Evolutionary conservation across 2,329 filamentous ascomycete species (phyloP), one percentile per base, ranked within the genome.

Genomic region (Cercospora nicotianae): DNA sequence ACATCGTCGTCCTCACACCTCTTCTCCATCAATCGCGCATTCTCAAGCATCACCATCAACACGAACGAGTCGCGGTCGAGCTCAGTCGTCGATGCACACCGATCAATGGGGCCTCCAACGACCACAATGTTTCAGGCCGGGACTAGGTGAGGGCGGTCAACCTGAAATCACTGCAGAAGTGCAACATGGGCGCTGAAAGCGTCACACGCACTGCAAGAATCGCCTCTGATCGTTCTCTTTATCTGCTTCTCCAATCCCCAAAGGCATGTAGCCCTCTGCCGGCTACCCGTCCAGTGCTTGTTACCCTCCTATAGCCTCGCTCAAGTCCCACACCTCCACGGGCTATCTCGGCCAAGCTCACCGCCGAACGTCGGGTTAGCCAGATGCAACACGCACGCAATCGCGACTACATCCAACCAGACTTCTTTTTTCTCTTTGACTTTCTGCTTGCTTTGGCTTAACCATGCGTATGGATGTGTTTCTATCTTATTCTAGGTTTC

Each of bases 281-380:
- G 59, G 3, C 36, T n/a, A 48, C 18, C n/a, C 18, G 45, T 48
- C 9, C 45, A 57, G 13, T 39, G 33, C 33, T 39, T 39, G 33
- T 39, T 16, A 0, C 33, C 33, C 33, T 39, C 18, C 42, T 51
- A 33, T 18, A 53, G 36, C 59, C 26, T 61, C 36, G 20, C 59
- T 5, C 36, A 61, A n/a, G 39, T 63, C 60, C 60, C 60, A 63
- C 60, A 30, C 26, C 26, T 45, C 42, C 42, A 30, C 60, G 60
- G 26, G 60, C 60, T 63, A 63, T 63, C 60, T 53, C 60, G 60
- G 60, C 60, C 60, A 63, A 63, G 60, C 60, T 63, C 42, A 31
- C 39, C 60, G 60, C 60, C 60, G 60, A 23, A 13, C 42, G 60
- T 51, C 39, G 59, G 59, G 33, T 26, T n/a, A 26, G 26, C 33